phyloP scores from a whole-genome alignment of 441 rosid genomes.

The Populus hybrid region DNA sequence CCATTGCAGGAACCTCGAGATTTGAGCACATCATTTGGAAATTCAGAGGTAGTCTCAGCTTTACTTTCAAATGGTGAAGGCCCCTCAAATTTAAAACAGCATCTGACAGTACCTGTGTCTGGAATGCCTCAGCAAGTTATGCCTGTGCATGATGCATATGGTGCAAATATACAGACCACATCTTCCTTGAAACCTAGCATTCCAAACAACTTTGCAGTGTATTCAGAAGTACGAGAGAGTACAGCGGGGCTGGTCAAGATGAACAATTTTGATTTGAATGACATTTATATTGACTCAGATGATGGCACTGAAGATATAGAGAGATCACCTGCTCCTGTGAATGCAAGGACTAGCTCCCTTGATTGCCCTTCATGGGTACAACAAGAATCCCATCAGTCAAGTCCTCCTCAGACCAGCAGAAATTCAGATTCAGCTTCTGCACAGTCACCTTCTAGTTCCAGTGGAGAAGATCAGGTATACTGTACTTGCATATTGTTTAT shows the following conservation, averaged over 20 bases:
- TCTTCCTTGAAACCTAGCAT: constrained; percentile 25
- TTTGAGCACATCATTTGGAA: constrained; percentile 37
- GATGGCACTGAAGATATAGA: constrained; percentile 73
- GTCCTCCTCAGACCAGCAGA: constrained; percentile 91
- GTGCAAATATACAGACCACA: constrained; percentile 21
- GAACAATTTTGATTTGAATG: constrained; percentile 92
- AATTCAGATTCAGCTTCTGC: constrained; percentile 95
- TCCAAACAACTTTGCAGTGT: constrained; percentile 26
- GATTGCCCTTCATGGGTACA: constrained; percentile 83
- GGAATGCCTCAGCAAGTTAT: constrained; percentile 42
- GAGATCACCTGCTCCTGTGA: constrained; percentile 60
- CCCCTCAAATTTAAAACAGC: constrained; percentile 37
- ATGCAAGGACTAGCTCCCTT: constrained; percentile 59
- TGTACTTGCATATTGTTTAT: background rate
- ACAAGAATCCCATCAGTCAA: constrained; percentile 80
- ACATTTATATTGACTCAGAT: constrained; percentile 72
- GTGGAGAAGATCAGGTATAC: constrained; percentile 78
- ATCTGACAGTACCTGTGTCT: constrained; percentile 34
- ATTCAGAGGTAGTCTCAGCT: constrained; percentile 43
- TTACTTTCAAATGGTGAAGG: constrained; percentile 46
- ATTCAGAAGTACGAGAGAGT: constrained; percentile 35
- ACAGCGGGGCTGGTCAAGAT: constrained; percentile 46
- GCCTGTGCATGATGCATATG: constrained; percentile 25
- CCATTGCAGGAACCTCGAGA: constrained; percentile 58
- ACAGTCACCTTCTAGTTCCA: constrained; percentile 90